Evolutionary conservation across 2,329 filamentous ascomycete species (phyloP).

Genomic region (Nemania bipapillata): DNA sequence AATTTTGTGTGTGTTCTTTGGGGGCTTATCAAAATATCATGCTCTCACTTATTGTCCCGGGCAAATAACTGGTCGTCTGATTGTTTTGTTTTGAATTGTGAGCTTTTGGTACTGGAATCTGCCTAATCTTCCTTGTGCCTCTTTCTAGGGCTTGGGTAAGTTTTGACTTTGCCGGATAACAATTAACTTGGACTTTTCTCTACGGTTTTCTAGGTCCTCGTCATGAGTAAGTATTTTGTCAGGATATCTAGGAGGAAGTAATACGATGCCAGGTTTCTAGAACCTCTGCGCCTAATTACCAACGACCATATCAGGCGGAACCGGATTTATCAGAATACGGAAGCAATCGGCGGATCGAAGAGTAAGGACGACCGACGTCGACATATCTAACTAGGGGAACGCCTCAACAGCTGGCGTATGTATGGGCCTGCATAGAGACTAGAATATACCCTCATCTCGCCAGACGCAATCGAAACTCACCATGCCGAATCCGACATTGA

Average conservation of each 20-base stretch:
- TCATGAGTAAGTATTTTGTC: neutral
- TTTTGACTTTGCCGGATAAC: constrained; percentile 5
- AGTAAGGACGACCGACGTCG: neutral
- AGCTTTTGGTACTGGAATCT: constrained; percentile 23
- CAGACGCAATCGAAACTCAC: neutral
- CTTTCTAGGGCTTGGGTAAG: too few relatives aligned
- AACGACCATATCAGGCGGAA: neutral
- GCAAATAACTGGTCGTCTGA: neutral
- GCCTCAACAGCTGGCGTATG: neutral
- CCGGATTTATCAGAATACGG: neutral
- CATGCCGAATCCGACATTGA: constrained; percentile 8
- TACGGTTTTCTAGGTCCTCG: neutral
- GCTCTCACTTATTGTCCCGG: neutral
- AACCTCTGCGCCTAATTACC: neutral
- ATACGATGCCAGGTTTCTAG: neutral
- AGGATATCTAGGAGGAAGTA: neutral
- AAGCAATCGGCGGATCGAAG: neutral
- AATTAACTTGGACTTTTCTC: neutral
- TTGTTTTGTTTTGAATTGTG: constrained; percentile 25
- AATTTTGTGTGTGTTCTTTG: neutral
- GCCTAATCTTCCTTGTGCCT: neutral
- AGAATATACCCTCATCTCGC: neutral
- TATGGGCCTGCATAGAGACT: neutral
- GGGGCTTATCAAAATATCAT: neutral
- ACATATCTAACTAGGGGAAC: neutral